phyloP scores from a whole-genome alignment of 2,329 filamentous ascomycete genomes.

The Aspergillus luchuensis region DNA sequence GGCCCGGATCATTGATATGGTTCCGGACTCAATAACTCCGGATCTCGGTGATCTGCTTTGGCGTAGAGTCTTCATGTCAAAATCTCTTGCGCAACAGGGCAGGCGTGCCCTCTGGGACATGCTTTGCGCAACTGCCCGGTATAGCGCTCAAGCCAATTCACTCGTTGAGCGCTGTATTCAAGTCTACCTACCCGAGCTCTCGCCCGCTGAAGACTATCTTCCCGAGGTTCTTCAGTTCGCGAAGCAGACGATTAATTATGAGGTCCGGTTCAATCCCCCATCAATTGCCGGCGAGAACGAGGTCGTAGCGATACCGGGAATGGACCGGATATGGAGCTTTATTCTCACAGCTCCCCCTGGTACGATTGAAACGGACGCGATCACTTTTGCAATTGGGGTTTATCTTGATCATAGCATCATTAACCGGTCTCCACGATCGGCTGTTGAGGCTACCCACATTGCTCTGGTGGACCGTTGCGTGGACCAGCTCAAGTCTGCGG shows the following conservation, averaged over 20 bases:
- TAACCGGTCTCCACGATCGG: slow-evolving; percentile 45
- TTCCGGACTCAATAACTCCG: slow-evolving; percentile 62
- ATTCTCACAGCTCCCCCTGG: slow-evolving; percentile 68
- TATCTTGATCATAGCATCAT: slow-evolving; percentile 62
- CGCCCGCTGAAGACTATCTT: slow-evolving; percentile 40
- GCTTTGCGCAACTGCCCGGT: slow-evolving; percentile 50
- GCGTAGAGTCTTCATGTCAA: slow-evolving; percentile 69
- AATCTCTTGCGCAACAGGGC: slow-evolving; percentile 61
- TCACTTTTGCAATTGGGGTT: slow-evolving; percentile 69
- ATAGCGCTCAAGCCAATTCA: slow-evolving; percentile 34
- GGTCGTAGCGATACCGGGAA: slow-evolving; percentile 50
- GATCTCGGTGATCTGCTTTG: slow-evolving; percentile 68
- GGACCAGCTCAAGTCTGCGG: slow-evolving; percentile 66
- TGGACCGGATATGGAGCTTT: slow-evolving; percentile 80
- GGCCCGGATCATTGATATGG: slow-evolving; percentile 61
- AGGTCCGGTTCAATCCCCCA: slow-evolving; percentile 61
- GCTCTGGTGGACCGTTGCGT: slow-evolving; percentile 74
- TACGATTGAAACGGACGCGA: slow-evolving; percentile 68
- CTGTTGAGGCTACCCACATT: slow-evolving; percentile 64
- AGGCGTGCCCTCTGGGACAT: slow-evolving; percentile 70
- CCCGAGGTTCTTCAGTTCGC: slow-evolving; percentile 46
- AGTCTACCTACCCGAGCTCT: slow-evolving; percentile 44
- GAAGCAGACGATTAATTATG: slow-evolving; percentile 46
- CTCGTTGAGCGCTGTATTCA: slow-evolving; percentile 50
- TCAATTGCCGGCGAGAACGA: slow-evolving; percentile 44